Evolutionary conservation across 1,284 basidiomycete species (phyloP).

Genomic region (Malassezia brasiliensis): DNA sequence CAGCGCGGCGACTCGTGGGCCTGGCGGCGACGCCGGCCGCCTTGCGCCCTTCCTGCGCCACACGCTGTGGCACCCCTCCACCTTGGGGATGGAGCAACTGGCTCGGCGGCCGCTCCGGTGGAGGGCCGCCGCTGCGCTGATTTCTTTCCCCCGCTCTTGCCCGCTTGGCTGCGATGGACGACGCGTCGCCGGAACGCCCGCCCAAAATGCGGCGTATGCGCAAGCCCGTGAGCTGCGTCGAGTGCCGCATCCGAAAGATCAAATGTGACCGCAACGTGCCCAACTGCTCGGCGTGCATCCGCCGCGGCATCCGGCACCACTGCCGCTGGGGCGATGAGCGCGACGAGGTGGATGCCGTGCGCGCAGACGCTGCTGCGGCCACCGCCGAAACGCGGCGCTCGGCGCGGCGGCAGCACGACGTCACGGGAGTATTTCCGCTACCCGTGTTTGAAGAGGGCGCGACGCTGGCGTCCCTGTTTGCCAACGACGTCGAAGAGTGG

Average conservation of each 20-base stretch:
- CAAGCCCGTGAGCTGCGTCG: slow-evolving; percentile 23
- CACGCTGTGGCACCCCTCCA: too few species aligned
- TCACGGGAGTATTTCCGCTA: not conserved
- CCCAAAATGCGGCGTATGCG: not conserved
- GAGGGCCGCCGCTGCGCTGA: too few species aligned
- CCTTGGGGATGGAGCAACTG: too few species aligned
- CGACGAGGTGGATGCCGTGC: slow-evolving; percentile 13
- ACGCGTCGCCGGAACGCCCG: not conserved
- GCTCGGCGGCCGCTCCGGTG: too few species aligned
- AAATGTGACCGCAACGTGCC: slow-evolving; percentile 33
- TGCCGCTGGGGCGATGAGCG: slow-evolving; percentile 35
- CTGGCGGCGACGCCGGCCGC: too few species aligned
- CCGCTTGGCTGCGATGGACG: not conserved
- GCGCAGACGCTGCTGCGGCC: not conserved
- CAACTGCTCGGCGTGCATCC: slow-evolving; percentile 28
- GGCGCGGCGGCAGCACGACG: not conserved
- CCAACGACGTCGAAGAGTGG: not conserved
- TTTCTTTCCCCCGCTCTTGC: not conserved
- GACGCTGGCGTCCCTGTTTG: not conserved
- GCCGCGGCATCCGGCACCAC: slow-evolving; percentile 27
- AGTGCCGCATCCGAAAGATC: slow-evolving; percentile 25
- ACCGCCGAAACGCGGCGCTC: not conserved
- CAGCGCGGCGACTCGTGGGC: too few species aligned
- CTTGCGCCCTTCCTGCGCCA: too few species aligned
- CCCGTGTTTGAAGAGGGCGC: not conserved